phyloP scores from a whole-genome alignment of 2,329 filamentous ascomycete species.

The Incumbomyces delicatus region DNA sequence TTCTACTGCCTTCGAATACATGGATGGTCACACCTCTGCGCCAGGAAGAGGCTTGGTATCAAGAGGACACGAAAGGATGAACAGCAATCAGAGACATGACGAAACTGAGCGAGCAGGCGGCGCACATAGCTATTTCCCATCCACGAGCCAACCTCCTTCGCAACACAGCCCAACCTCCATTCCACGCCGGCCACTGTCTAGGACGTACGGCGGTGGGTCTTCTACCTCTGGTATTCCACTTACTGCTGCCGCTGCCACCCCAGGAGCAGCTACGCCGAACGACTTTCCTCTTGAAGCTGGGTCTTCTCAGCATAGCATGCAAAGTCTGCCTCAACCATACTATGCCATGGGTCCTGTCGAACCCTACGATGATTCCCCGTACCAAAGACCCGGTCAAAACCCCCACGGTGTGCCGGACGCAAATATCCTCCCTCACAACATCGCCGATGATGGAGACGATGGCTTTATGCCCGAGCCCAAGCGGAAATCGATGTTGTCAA shows the following conservation, averaged over 20 bases:
- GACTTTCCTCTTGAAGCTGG: slow-evolving; percentile 19
- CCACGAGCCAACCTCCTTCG: slow-evolving; percentile 1
- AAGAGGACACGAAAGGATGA: slow-evolving; percentile 9
- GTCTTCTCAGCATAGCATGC: slow-evolving; percentile 32
- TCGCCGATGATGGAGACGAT: slow-evolving; percentile 82
- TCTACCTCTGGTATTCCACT: slow-evolving; percentile 18
- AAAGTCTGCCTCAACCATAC: slow-evolving; percentile 42
- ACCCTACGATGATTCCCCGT: slow-evolving; percentile 55
- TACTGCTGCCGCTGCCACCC: slow-evolving; percentile 19
- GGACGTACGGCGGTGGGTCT: slow-evolving; percentile 11
- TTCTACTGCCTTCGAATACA: neutral
- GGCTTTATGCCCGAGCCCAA: slow-evolving; percentile 51
- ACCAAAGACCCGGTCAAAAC: slow-evolving; percentile 43
- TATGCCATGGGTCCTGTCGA: slow-evolving; percentile 27
- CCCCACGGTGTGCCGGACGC: slow-evolving; percentile 41
- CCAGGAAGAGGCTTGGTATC: slow-evolving; percentile 9
- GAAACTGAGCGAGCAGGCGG: slow-evolving; percentile 6
- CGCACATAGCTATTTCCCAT: slow-evolving; percentile 6
- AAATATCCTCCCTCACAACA: slow-evolving; percentile 58
- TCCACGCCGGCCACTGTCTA: slow-evolving; percentile 9
- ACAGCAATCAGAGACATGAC: slow-evolving; percentile 10
- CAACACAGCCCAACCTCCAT: slow-evolving; percentile 3
- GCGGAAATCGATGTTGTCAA: slow-evolving; percentile 52
- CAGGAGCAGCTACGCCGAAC: slow-evolving; percentile 21
- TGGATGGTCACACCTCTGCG: neutral